Evolutionary conservation across 305 asterid genomes (phyloP).

Genomic region (Salvia sclarea): DNA sequence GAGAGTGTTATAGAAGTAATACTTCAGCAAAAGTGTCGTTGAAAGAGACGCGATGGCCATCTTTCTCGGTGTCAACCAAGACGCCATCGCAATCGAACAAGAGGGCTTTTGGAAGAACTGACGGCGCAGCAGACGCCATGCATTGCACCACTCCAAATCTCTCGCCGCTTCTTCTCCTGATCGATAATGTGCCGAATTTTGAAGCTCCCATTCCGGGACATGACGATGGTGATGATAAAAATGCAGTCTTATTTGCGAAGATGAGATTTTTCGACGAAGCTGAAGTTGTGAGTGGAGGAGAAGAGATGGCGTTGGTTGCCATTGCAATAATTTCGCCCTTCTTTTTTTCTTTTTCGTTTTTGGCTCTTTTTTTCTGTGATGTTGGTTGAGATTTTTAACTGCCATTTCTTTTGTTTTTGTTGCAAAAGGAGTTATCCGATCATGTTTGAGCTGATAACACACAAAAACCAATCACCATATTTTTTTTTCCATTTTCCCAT

Average conservation of each 20-base stretch:
- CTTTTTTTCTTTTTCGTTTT: background rate
- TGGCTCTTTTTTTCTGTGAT: background rate
- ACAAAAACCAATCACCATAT: slow-evolving; percentile 33
- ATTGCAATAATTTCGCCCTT: slow-evolving; percentile 33
- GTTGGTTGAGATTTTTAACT: slow-evolving; percentile 41
- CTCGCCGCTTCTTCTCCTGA: slow-evolving; percentile 36
- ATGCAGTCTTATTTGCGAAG: slow-evolving; percentile 31
- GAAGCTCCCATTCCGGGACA: slow-evolving; percentile 31
- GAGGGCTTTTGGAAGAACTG: slow-evolving; percentile 72
- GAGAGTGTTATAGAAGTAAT: slow-evolving; percentile 8
- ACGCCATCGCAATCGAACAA: slow-evolving; percentile 97
- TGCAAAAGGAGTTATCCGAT: slow-evolving; percentile 46
- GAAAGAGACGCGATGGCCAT: slow-evolving; percentile 93
- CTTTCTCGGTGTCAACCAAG: slow-evolving; percentile 96
- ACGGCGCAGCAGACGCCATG: slow-evolving; percentile 50
- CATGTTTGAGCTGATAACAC: slow-evolving; percentile 28
- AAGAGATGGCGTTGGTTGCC: slow-evolving; percentile 60
- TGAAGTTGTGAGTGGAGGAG: slow-evolving; percentile 50
- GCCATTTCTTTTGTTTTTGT: slow-evolving; percentile 28
- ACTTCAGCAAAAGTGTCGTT: slow-evolving; percentile 91
- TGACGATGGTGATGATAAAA: slow-evolving; percentile 41
- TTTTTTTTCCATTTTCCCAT: background rate
- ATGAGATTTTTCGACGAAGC: slow-evolving; percentile 23
- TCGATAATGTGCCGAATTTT: slow-evolving; percentile 28
- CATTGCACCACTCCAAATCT: slow-evolving; percentile 49